Base-by-base conservation (phyloP, 2,329 filamentous ascomycete genomes). In the Aspergillus pseudotamarii region DNA sequence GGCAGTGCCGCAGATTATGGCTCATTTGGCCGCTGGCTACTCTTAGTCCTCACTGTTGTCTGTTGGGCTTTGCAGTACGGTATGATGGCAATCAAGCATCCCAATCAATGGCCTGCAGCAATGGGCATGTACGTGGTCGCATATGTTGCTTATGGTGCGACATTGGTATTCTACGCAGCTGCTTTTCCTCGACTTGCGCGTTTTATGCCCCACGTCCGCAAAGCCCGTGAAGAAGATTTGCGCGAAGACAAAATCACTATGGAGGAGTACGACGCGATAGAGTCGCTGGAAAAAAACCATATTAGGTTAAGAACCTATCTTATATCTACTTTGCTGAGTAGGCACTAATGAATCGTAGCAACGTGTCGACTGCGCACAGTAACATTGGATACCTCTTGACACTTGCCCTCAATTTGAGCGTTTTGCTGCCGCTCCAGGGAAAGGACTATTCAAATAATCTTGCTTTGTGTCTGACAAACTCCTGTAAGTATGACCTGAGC, bases 1-100 rank as follows among this genome's bases (percentile, higher is more conserved):
- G 79, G 79, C 0, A 80, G 77, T 56, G 78, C 78, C 8, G 79
- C 79, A 21, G 79, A 81, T 61, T 80, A 80, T 64, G 78, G 78
- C 38, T 77, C 72, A 16, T 81, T 80, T 61, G 76, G 78, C 4
- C 73, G 77, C 59, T 80, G 77, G 78, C 62, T 80, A 26, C 72
- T 80, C n/a, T 66, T 80, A 10, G 70, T 64, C 3, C 66, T 80
- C n/a, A 80, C 79, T 0, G 71, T 79, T 12, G 67, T 80, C 21
- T 80, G 78, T 48, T 80, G 79, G 79, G 68, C 72, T 0, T 70
- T 79, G 46, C 78, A 80, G 64, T 80, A 80, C 58, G 73, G 72
- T 1, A 80, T 79, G 76, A 72, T 80, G 66, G 69, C 74, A 6
- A 77, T 80, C 36, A 69, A 71, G 26, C 58, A 74, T 50, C 72